Percentiles rank a stretch among this genome's conserved stretches.
Evolutionary conservation across 768 basidiomycete genomes (phyloP).

Genomic region (Leucogyrophana mollusca): DNA sequence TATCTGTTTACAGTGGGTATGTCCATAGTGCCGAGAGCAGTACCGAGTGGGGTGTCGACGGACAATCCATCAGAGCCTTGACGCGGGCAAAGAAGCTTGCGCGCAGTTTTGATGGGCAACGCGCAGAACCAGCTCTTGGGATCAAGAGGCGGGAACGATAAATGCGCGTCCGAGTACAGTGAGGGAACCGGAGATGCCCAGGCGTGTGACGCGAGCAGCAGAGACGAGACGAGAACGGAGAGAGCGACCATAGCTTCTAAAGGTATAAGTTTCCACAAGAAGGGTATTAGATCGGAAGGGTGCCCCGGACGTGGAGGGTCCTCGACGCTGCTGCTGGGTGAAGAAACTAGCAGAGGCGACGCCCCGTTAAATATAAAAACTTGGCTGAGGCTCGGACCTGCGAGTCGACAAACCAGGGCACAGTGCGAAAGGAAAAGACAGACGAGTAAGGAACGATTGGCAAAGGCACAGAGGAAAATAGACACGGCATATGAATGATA

Average conservation of each 20-base stretch:
- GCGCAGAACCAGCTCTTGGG: conserved; percentile 38
- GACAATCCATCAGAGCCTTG: conserved; percentile 20
- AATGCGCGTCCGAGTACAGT: conserved; percentile 2
- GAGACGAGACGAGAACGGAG: conserved; percentile 29
- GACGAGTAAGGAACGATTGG: conserved; percentile 10
- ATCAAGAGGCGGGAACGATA: conserved; percentile 36
- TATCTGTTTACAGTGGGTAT: conserved; percentile 53
- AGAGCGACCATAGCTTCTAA: conserved; percentile 33
- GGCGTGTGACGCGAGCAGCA: conserved; percentile 27
- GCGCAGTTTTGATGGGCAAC: conserved; percentile 37
- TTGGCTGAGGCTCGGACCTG: conserved; percentile 11
- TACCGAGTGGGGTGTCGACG: conserved; percentile 52
- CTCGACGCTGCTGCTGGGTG: conserved; percentile 5
- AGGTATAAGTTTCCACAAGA: conserved; percentile 5
- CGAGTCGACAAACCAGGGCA: conserved; percentile 6
- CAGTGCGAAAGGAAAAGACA: conserved; percentile 4
- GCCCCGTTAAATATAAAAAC: conserved; percentile 5
- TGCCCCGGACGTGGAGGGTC: neutral
- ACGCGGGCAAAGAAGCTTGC: conserved; percentile 40
- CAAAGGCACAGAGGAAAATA: conserved; percentile 8
- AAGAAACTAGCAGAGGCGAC: neutral
- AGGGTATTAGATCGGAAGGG: neutral
- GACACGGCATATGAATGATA: conserved; percentile 7
- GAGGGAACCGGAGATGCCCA: conserved; percentile 29
- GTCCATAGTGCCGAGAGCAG: conserved; percentile 51